A percentile compares a stretch with the other conserved stretches of the same genome.
Evolutionary conservation across 768 basidiomycete species (phyloP).

Genomic region (Auriscalpium orientale): DNA sequence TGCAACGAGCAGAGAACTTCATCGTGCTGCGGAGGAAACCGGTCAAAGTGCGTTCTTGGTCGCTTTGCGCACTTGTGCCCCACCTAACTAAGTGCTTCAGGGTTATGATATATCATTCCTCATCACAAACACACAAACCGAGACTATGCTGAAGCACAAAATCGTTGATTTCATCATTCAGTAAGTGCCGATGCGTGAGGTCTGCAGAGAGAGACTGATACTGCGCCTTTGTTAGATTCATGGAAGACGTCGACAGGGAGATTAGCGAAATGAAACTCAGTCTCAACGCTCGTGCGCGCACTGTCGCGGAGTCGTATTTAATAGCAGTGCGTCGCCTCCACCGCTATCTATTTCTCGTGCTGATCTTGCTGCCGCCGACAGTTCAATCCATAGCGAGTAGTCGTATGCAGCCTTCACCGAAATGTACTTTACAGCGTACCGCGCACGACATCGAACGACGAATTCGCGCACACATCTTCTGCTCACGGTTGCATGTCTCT

Average conservation of each 20-base stretch:
- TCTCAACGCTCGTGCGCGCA: conserved; percentile 92
- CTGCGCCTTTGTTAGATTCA: conserved; percentile 51
- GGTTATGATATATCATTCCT: conserved; percentile 99
- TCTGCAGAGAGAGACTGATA: neutral
- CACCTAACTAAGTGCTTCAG: conserved; percentile 32
- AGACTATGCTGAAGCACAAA: conserved; percentile 99
- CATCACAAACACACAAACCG: conserved; percentile 93
- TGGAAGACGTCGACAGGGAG: conserved; percentile 99
- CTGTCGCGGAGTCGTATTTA: conserved; percentile 94
- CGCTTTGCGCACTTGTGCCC: neutral
- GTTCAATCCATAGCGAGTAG: conserved; percentile 19
- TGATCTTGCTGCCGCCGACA: neutral
- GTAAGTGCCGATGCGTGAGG: conserved; percentile 35
- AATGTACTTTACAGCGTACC: conserved; percentile 10
- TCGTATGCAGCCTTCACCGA: neutral
- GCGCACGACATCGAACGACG: neutral
- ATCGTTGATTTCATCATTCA: conserved; percentile 99
- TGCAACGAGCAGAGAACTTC: conserved; percentile 97
- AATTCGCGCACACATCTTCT: too few species aligned
- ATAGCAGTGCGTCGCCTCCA: conserved; percentile 55
- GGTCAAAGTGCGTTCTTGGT: conserved; percentile 52
- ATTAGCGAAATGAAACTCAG: conserved; percentile 99
- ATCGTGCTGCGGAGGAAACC: conserved; percentile 94
- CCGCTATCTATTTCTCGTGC: neutral
- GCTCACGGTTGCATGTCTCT: too few species aligned